A percentile compares a stretch with the other conserved stretches of the same genome.
Evolutionary conservation across 2,329 filamentous ascomycete genomes (phyloP).

Genomic region (Colletotrichum incanum): DNA sequence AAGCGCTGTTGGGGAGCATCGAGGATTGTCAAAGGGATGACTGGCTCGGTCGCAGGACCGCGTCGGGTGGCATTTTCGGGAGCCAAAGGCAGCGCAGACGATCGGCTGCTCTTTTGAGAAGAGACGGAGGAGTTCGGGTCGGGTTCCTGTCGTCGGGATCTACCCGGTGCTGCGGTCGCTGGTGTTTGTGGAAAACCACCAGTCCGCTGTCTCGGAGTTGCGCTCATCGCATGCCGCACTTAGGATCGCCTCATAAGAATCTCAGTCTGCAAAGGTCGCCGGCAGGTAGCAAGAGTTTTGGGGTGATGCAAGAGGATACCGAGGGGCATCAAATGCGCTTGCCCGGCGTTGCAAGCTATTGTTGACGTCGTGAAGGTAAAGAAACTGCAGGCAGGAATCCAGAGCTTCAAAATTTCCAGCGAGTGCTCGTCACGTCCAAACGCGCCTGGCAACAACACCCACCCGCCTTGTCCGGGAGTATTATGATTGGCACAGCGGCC

Average conservation of each 20-base stretch:
- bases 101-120: slow-evolving; percentile 31
- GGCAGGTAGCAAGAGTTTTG: neutral
- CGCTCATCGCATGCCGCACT: slow-evolving; percentile 81
- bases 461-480: slow-evolving; percentile 1
- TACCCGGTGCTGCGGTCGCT: slow-evolving; percentile 61
- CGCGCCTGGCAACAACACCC: slow-evolving; percentile 48
- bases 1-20: slow-evolving; percentile 93
- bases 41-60: slow-evolving; percentile 63
- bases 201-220: slow-evolving; percentile 86
- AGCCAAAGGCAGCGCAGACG: slow-evolving; percentile 61
- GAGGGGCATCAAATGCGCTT: slow-evolving; percentile 6
- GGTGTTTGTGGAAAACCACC: slow-evolving; percentile 86
- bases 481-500: slow-evolving; percentile 12
- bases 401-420: slow-evolving; percentile 40
- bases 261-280: neutral
- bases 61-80: slow-evolving; percentile 57
- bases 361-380: slow-evolving; percentile 29
- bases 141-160: slow-evolving; percentile 50
- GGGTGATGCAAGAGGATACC: neutral
- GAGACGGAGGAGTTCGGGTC: slow-evolving; percentile 43
- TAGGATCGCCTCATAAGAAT: slow-evolving; percentile 41
- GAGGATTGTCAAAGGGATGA: slow-evolving; percentile 86
- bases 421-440: slow-evolving; percentile 57
- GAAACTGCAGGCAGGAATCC: slow-evolving; percentile 19
- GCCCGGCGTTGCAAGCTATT: slow-evolving; percentile 31